A percentile compares a stretch with the other conserved stretches of the same genome.
phyloP scores from a whole-genome alignment of 2,329 filamentous ascomycete genomes.

The Calonectria pteridis region DNA sequence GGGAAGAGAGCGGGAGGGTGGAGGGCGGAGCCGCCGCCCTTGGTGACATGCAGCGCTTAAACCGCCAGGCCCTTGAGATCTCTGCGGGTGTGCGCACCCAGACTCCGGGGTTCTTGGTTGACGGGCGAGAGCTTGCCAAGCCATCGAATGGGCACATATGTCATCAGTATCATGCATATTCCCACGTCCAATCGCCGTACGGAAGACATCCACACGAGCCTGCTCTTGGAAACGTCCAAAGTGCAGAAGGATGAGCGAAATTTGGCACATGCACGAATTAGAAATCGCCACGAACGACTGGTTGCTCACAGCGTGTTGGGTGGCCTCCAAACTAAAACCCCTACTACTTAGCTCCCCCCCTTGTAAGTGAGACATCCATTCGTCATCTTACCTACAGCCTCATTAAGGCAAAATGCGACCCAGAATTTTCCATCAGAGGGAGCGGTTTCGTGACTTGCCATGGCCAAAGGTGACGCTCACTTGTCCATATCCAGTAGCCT shows the following conservation, averaged over 20 bases:
- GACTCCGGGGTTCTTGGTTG: background rate
- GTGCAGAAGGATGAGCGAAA: background rate
- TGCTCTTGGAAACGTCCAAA: background rate
- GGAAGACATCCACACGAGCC: no score
- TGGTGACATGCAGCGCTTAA: background rate
- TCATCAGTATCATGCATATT: background rate
- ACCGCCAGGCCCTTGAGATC: background rate
- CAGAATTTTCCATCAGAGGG: background rate
- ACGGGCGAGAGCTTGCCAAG: background rate
- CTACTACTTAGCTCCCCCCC: background rate
- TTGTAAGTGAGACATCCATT: conserved; percentile 12
- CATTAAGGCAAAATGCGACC: background rate
- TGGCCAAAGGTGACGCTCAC: background rate
- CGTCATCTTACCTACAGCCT: conserved; percentile 1
- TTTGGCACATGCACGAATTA: conserved; percentile 2
- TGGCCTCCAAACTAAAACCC: conserved; percentile 11
- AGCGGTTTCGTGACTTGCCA: background rate
- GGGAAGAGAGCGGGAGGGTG: background rate
- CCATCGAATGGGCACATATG: background rate
- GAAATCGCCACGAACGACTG: conserved; percentile 1
- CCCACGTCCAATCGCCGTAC: background rate
- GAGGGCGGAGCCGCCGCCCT: background rate
- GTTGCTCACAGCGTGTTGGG: background rate
- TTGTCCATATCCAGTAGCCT: background rate
- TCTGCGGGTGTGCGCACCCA: background rate